Percentiles rank a stretch among this genome's conserved stretches.
Evolutionary conservation across 2,329 filamentous ascomycete species (phyloP).

Genomic region (Penicillium sp.): DNA sequence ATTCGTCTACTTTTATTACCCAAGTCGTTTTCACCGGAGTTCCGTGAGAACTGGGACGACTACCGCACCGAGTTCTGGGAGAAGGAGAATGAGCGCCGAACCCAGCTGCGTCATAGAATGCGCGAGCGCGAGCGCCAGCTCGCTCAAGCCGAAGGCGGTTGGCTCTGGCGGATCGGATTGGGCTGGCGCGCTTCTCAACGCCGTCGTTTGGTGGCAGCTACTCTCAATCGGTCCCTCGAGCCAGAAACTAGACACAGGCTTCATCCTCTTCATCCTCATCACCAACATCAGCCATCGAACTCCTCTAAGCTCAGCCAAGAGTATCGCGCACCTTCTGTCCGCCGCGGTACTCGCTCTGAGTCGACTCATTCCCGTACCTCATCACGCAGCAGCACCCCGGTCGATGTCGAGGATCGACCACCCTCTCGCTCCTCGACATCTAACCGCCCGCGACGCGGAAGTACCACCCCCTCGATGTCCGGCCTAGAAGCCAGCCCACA

Average conservation of each 20-base stretch:
- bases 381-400: constrained; percentile 43
- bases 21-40: constrained; percentile 92
- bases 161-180: constrained; percentile 81
- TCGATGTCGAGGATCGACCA: constrained; percentile 40
- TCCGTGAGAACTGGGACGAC: constrained; percentile 94
- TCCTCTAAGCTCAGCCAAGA: constrained; percentile 30
- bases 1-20: constrained; percentile 86
- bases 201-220: constrained; percentile 30
- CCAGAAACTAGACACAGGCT: constrained; percentile 28
- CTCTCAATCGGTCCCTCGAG: constrained; percentile 27
- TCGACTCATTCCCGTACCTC: constrained; percentile 42
- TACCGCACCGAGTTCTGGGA: constrained; percentile 97
- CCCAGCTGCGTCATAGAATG: constrained; percentile 68
- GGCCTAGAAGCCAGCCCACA: constrained; percentile 30
- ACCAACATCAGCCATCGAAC: constrained; percentile 29
- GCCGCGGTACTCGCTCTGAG: constrained; percentile 37
- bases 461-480: constrained; percentile 30
- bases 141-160: constrained; percentile 66
- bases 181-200: constrained; percentile 39
- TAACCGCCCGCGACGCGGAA: constrained; percentile 36
- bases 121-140: constrained; percentile 66
- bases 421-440: constrained; percentile 32
- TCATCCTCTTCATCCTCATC: constrained; percentile 18
- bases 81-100: constrained; percentile 85
- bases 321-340: constrained; percentile 25